A percentile compares a stretch with the other conserved stretches of the same genome.
Conservation (phyloP, 2,329 filamentous ascomycete species). For the Diaporthe citrichinensis region DNA sequence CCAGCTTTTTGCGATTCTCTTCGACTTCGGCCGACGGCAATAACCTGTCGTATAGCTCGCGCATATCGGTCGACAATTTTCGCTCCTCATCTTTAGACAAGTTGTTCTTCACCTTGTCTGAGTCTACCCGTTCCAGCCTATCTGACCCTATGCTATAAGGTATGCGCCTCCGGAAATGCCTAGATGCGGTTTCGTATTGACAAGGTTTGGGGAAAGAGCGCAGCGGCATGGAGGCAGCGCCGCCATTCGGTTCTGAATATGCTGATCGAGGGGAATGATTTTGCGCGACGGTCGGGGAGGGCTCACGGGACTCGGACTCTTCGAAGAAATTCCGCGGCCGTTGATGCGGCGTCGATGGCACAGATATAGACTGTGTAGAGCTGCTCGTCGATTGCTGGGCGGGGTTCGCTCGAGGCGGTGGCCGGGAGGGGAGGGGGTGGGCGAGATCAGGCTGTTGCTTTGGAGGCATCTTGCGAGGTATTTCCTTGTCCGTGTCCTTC, state of each 20-base stretch:
- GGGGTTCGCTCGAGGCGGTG: conserved; percentile 36
- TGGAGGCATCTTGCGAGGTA: conserved; percentile 63
- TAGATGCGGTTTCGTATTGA: conserved; percentile 89
- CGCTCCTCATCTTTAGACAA: conserved; percentile 80
- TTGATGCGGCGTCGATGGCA: conserved; percentile 94
- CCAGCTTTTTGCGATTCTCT: conserved; percentile 79
- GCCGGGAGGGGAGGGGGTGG: conserved; percentile 43
- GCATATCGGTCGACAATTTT: conserved; percentile 85
- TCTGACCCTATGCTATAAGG: conserved; percentile 92
- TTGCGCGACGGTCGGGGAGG: conserved; percentile 82
- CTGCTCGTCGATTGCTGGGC: conserved; percentile 48
- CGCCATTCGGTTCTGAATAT: conserved; percentile 88
- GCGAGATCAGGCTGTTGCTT: conserved; percentile 55
- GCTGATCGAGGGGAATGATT: conserved; percentile 91
- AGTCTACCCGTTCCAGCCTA: conserved; percentile 78
- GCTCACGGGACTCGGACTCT: conserved; percentile 75
- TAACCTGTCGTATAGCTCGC: conserved; percentile 86
- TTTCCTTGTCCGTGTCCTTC: conserved; percentile 59
- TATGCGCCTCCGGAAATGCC: conserved; percentile 87
- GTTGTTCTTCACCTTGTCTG: conserved; percentile 79
- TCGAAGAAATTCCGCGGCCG: conserved; percentile 86
- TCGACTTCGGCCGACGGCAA: conserved; percentile 86
- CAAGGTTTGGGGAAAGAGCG: conserved; percentile 69
- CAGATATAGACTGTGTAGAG: conserved; percentile 81
- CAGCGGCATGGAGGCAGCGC: conserved; percentile 75